phyloP scores from a whole-genome alignment of 257 asterid genomes.

The Nicotiana undulata region DNA sequence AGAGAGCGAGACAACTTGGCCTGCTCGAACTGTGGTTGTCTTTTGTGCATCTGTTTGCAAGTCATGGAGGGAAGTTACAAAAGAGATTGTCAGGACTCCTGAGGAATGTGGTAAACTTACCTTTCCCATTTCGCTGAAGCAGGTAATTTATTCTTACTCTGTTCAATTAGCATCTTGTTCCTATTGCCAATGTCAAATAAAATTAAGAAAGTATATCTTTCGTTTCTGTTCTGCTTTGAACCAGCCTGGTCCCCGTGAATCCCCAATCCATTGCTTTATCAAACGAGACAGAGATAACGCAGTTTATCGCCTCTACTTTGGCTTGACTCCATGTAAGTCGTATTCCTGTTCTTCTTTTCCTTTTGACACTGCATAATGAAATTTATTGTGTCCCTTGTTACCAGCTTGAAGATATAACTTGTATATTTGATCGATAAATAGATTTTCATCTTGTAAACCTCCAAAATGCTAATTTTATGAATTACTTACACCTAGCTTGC shows the following conservation, averaged over 20 bases:
- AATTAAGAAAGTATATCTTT: background rate
- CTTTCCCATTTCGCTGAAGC: constrained; percentile 45
- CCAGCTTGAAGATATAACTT: background rate
- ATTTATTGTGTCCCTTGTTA: background rate
- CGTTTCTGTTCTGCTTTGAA: background rate
- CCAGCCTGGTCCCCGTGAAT: constrained; percentile 71
- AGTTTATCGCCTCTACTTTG: constrained; percentile 50
- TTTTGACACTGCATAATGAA: background rate
- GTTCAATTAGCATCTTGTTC: background rate
- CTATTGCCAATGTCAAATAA: background rate
- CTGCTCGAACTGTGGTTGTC: constrained; percentile 67
- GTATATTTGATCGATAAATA: background rate
- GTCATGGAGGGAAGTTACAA: constrained; percentile 83
- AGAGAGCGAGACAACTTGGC: constrained; percentile 87
- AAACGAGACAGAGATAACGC: constrained; percentile 62
- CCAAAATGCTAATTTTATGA: background rate
- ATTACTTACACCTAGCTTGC: background rate
- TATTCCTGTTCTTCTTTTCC: background rate
- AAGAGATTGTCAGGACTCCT: constrained; percentile 83
- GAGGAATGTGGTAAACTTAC: constrained; percentile 15
- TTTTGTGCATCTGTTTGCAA: constrained; percentile 88
- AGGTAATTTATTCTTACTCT: constrained; percentile 31
- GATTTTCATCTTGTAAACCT: background rate
- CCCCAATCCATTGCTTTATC: constrained; percentile 67
- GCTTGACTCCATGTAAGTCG: constrained; percentile 26